Evolutionary conservation across 176 grass and related monocot genomes (phyloP), one percentile per base, ranked within the genome.

Genomic region (Phoenix dactylifera): DNA sequence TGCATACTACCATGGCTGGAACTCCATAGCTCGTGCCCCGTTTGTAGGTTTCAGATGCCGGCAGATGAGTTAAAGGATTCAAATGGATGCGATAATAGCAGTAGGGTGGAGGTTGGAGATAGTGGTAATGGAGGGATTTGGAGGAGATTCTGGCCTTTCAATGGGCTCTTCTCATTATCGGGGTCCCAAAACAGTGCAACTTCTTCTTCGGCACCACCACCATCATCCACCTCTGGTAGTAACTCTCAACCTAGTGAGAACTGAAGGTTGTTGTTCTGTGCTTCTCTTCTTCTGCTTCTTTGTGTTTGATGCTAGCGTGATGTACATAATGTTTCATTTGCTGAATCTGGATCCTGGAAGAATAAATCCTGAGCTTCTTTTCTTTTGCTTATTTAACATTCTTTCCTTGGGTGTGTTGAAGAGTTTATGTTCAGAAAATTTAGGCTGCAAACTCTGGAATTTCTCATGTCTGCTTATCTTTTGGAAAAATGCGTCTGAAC

Each of bases 1-100:
- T 97, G 93, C 74, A 85, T 97, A 60, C 1, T 91, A 49, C 80
- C 81, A 18, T 97, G 93, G 93, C 93, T 97, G 49, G 93, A 83
- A 30, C 50, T 80, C 72, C 84, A 97, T 55, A 89, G 87, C 63
- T 91, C 87, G 17, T 97, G 93, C 70, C 93, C 93, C 15, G 79
- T 92, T 52, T 97, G 93, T 63, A 76, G 93, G 58, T 75, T 78
- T 24, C 80, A 83, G 79, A 66, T 97, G 81, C 87, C 93, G 15
- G 62, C 71, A 3, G 80, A 79, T 26, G 87, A 85, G 60, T 12
- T 73, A 14, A 59, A 74, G 73, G 77, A 44, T 39, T 55, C 57
- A 54, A n/a, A 76, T 70, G 26, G 55, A n/a, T 59, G 20, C 63
- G 64, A 32, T 62, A 65, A 56, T 19, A 58, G 23, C 53, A 67